A percentile compares a stretch with the other conserved stretches of the same genome.
Evolutionary conservation across 176 grass and related monocot genomes (phyloP).

Genomic region (Ensete glaucum): DNA sequence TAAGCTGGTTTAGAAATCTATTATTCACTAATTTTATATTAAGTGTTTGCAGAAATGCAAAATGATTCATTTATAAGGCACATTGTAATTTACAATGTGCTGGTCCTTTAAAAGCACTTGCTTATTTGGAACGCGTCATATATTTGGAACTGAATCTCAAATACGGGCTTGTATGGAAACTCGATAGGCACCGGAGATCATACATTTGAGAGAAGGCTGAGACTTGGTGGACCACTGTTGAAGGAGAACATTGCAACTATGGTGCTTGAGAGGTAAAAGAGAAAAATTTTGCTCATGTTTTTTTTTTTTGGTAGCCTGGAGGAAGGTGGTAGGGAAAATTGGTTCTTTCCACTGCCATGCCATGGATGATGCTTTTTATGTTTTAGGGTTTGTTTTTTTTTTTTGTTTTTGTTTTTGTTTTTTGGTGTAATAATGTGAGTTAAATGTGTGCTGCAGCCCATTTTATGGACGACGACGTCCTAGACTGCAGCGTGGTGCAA

Average conservation of each 20-base stretch:
- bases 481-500: constrained; percentile 70
- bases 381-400: too few species aligned
- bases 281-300: too few species aligned
- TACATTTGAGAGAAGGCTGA: constrained; percentile 88
- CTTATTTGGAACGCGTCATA: too few species aligned
- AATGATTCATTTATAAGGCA: too few species aligned
- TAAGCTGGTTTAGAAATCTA: too few species aligned
- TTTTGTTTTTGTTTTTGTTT: too few species aligned
- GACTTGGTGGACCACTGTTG: constrained; percentile 71
- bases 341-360: background rate
- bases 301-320: background rate
- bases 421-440: background rate
- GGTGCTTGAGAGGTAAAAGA: constrained; percentile 92
- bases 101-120: too few species aligned
- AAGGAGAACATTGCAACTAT: constrained; percentile 97
- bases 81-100: too few species aligned
- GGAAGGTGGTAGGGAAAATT: background rate
- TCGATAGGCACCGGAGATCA: constrained; percentile 79
- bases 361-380: too few species aligned
- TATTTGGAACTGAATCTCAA: too few species aligned
- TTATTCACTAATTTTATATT: too few species aligned
- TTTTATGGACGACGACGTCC: constrained; percentile 90
- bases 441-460: constrained; percentile 50
- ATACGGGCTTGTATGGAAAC: constrained; percentile 15
- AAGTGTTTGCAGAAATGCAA: too few species aligned